Percentiles rank a stretch among this genome's conserved stretches.
Conservation (phyloP, 345 rosid species). For the Acer negundo region DNA sequence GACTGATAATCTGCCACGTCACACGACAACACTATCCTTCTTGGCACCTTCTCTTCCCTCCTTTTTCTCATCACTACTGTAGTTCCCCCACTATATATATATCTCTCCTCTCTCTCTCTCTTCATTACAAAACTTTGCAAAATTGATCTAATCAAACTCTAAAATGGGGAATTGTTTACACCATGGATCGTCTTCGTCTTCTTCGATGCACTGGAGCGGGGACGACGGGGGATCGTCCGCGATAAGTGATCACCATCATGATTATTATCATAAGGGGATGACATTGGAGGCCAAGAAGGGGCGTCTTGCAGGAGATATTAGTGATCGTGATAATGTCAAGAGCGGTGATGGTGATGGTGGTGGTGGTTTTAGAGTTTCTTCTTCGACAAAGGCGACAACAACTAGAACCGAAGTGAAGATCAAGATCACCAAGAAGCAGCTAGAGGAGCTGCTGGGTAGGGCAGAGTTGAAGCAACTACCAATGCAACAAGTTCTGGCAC, state of each 20-base stretch:
- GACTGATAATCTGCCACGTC: slow-evolving; percentile 36
- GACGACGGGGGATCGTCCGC: slow-evolving; percentile 43
- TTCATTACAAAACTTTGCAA: slow-evolving; percentile 14
- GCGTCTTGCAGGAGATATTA: slow-evolving; percentile 7
- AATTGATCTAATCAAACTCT: neutral
- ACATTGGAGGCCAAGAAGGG: slow-evolving; percentile 22
- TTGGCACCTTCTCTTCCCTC: slow-evolving; percentile 34
- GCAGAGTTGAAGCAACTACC: slow-evolving; percentile 42
- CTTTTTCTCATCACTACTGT: neutral
- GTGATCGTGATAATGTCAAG: neutral
- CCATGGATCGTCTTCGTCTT: slow-evolving; percentile 30
- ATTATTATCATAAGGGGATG: neutral
- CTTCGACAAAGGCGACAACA: neutral
- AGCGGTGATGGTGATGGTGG: neutral
- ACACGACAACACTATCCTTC: slow-evolving; percentile 23
- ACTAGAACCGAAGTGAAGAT: slow-evolving; percentile 41
- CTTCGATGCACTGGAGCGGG: slow-evolving; percentile 46
- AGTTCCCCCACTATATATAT: slow-evolving; percentile 3
- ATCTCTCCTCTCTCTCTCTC: neutral
- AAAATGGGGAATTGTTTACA: slow-evolving; percentile 56
- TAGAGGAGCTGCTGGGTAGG: slow-evolving; percentile 51
- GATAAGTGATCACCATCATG: neutral
- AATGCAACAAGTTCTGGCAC: slow-evolving; percentile 43
- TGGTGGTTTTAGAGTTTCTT: slow-evolving; percentile 19
- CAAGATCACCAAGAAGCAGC: slow-evolving; percentile 56